Conservation (phyloP, 805 yeast species). For the Metschnikowia santaceciliae region DNA sequence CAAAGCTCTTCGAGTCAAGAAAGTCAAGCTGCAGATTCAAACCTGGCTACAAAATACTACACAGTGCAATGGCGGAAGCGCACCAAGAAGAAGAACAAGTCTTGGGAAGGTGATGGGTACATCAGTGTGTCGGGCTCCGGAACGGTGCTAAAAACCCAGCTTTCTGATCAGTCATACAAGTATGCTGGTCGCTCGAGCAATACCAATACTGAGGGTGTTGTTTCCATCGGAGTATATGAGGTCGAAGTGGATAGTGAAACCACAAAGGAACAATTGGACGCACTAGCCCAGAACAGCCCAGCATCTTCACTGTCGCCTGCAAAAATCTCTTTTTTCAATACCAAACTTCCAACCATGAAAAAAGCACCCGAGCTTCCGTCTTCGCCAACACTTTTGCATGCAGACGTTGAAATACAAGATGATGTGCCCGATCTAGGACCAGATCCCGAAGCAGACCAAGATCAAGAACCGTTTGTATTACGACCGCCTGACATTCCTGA, state of each 20-base stretch:
- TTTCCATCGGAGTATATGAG: constrained; percentile 57
- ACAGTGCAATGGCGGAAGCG: constrained; percentile 65
- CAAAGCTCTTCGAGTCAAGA: background rate
- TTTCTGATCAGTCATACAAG: constrained; percentile 22
- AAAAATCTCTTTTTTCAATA: background rate
- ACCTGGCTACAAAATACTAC: constrained; percentile 10
- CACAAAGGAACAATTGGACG: constrained; percentile 6
- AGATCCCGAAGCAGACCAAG: background rate
- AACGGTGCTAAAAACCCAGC: constrained; percentile 25
- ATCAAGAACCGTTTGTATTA: constrained; percentile 1
- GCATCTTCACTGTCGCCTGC: background rate
- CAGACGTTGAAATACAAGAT: background rate
- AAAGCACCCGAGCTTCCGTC: background rate
- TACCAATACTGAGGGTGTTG: constrained; percentile 22
- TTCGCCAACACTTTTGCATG: background rate
- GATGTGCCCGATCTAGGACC: background rate
- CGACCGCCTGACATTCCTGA: background rate
- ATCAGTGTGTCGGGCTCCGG: constrained; percentile 32
- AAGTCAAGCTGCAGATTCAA: background rate
- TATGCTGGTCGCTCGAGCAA: constrained; percentile 13
- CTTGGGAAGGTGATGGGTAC: constrained; percentile 93
- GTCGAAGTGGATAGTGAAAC: constrained; percentile 47
- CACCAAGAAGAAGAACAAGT: constrained; percentile 74
- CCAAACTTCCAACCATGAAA: background rate
- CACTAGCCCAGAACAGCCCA: no score